Evolutionary conservation across 306 rosid genomes (phyloP), one percentile per base, ranked within the genome.

Genomic region (Gynostemma pentaphyllum): DNA sequence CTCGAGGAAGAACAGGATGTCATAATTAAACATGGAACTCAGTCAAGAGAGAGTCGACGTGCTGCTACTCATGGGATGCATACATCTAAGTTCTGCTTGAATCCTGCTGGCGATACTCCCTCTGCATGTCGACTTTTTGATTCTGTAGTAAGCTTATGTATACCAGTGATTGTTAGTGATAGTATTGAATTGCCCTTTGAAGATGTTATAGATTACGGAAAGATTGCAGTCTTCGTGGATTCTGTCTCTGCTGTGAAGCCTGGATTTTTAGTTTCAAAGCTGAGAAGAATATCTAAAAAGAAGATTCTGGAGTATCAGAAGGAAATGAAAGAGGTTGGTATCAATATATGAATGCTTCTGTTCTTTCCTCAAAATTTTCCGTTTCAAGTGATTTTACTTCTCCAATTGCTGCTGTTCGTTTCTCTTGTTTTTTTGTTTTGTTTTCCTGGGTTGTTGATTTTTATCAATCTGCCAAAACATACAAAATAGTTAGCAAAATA

Each of bases 31-130:
- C 99, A 92, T 66, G 99, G 99, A 74, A 76, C 95, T 34, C 99
- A 88, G 59, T 92, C 97, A 61, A 81, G 94, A 74, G 97, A 84
- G 79, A 87, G 85, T 76, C 71, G 97, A 34, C 81, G 97, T 26
- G 97, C 82, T 48, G 99, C 99, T 74, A 74, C 95, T 6, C 90
- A 59, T 27, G 99, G 99, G 74, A 91, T 91, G 98, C 99, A 92
- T 69, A 69, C 85, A 24, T 92, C 96, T 4, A 88, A 82, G 69
- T 92, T 92, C 74, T 92, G 99, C 74, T 81, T 92, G 62, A 85
- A 92, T 78, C 99, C 96, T 14, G 96, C 99, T 18, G 99, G 99
- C 45, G 99, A 92, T 75, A 92, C 99, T 60, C 99, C 99, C 42
- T 92, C 99, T 24, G 96, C 97, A 11, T 92, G 99, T 66, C 83